These are phyloP conservation scores for Paraphaeosphaeria sporulosa DNA, from an alignment of 2,329 filamentous ascomycete genomes.

Conservation along the genomic window DNA sequence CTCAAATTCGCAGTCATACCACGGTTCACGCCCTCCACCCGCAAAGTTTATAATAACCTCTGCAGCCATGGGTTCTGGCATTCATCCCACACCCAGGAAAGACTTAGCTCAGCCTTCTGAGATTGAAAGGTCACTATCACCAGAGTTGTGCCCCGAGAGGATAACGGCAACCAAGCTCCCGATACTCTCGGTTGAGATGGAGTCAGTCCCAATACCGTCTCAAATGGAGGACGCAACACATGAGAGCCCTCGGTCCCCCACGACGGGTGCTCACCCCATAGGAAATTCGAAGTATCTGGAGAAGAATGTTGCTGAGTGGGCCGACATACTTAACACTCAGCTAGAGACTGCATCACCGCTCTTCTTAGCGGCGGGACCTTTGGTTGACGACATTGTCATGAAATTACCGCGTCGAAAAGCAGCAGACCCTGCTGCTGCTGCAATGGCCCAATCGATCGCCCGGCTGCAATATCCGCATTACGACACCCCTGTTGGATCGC, in stretches of 20 bases:
- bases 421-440: slow-evolving; percentile 23
- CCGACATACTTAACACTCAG: slow-evolving; percentile 21
- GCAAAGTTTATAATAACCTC: not conserved
- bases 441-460: slow-evolving; percentile 29
- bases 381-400: slow-evolving; percentile 30
- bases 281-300: not conserved
- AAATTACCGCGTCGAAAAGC: slow-evolving; percentile 35
- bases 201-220: too few species aligned
- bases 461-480: slow-evolving; percentile 32
- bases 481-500: slow-evolving; percentile 24
- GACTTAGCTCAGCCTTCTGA: not conserved
- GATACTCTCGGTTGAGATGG: not conserved
- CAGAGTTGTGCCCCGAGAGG: not conserved
- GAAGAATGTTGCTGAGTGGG: slow-evolving; percentile 19
- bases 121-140: not conserved
- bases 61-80: not conserved
- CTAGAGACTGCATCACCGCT: slow-evolving; percentile 13
- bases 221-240: not conserved
- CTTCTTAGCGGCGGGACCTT: not conserved
- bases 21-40: not conserved
- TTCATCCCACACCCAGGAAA: not conserved
- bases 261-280: not conserved
- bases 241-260: not conserved
- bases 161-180: not conserved
- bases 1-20: not conserved